phyloP scores from a whole-genome alignment of 306 rosid genomes.

The Acacia crassicarpa region DNA sequence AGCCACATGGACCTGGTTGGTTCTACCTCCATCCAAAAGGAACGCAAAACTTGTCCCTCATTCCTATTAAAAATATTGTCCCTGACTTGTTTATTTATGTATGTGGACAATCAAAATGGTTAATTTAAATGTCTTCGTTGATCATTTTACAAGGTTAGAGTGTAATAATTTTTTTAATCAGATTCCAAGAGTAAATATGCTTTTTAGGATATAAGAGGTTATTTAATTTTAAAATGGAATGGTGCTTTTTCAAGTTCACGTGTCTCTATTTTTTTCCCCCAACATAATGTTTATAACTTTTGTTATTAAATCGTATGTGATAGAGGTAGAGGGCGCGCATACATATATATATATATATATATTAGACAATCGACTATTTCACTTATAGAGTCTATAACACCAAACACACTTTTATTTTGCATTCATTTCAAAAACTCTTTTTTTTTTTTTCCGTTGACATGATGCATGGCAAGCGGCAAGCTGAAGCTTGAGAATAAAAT shows the following conservation, averaged over 20 bases:
- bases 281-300: no score
- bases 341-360: no score
- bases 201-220: background rate
- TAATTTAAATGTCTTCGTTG: background rate
- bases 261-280: no score
- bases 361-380: no score
- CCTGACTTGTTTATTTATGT: no score
- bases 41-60: background rate
- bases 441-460: no score
- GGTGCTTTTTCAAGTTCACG: no score
- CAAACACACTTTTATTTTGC: background rate
- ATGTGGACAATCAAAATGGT: background rate
- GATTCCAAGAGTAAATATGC: background rate
- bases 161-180: background rate
- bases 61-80: background rate
- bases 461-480: background rate
- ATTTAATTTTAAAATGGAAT: background rate
- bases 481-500: background rate
- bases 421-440: background rate
- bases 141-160: background rate
- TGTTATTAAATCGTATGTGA: no score
- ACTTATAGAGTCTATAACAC: no score
- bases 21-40: background rate
- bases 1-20: background rate
- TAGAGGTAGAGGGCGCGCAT: no score